A percentile compares a stretch with the other conserved stretches of the same genome.
phyloP scores from a whole-genome alignment of 1,139 yeast genomes.

The Zhuliangozyma parablackwelliae region DNA sequence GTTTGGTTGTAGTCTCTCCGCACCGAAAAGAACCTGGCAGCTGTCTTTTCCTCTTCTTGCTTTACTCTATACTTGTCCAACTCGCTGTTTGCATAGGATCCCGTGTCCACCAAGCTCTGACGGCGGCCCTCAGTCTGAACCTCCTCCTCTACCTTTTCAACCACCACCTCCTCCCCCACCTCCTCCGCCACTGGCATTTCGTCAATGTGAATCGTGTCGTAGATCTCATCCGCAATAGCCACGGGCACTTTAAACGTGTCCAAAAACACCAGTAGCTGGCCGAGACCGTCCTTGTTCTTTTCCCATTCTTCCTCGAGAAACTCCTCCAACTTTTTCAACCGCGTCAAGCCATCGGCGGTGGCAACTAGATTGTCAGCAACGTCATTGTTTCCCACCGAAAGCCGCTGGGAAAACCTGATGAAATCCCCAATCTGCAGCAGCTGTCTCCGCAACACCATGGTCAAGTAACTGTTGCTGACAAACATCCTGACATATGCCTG shows the following conservation, averaged over 20 bases:
- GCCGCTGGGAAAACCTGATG: slow-evolving; percentile 33
- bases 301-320: slow-evolving; percentile 17
- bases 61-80: slow-evolving; percentile 17
- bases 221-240: slow-evolving; percentile 23
- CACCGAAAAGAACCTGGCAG: slow-evolving; percentile 16
- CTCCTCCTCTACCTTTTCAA: slow-evolving; percentile 1
- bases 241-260: slow-evolving; percentile 25
- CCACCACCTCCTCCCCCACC: slow-evolving; percentile 6
- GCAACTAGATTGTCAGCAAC: slow-evolving; percentile 25
- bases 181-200: slow-evolving; percentile 1
- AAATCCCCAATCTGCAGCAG: slow-evolving; percentile 34
- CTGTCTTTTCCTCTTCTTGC: slow-evolving; percentile 2
- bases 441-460: slow-evolving; percentile 21
- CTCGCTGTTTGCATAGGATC: slow-evolving; percentile 14
- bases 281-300: slow-evolving; percentile 7
- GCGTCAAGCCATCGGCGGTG: slow-evolving; percentile 30
- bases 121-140: too few relatives aligned
- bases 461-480: slow-evolving; percentile 31
- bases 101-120: slow-evolving; percentile 6
- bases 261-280: slow-evolving; percentile 17
- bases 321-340: slow-evolving; percentile 20
- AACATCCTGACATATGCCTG: slow-evolving; percentile 61
- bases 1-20: slow-evolving; percentile 23
- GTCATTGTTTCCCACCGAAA: slow-evolving; percentile 36
- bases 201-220: slow-evolving; percentile 22